Evolutionary conservation across 2,329 filamentous ascomycete species (phyloP).

Genomic region (Pyrenochaeta sp.): DNA sequence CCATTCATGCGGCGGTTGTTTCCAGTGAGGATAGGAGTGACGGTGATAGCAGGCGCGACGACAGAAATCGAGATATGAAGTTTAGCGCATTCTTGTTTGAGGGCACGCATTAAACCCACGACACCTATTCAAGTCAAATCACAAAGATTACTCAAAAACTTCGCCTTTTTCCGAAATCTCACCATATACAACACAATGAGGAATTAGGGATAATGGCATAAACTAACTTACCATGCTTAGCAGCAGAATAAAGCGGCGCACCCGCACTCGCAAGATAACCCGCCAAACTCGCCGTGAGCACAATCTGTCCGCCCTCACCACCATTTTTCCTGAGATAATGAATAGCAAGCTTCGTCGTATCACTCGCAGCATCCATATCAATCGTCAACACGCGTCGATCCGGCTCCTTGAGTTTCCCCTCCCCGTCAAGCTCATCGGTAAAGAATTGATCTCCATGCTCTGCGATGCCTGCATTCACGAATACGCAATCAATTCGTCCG

Average conservation of each 20-base stretch:
- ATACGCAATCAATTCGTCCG: conserved; percentile 56
- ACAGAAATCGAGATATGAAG: conserved; percentile 57
- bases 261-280: conserved; percentile 60
- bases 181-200: too few relatives aligned
- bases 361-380: conserved; percentile 57
- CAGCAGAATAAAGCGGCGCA: conserved; percentile 58
- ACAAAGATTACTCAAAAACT: too few relatives aligned
- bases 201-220: too few relatives aligned
- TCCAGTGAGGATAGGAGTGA: conserved; percentile 54
- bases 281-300: conserved; percentile 59
- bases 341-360: conserved; percentile 59
- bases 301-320: conserved; percentile 54
- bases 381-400: conserved; percentile 56
- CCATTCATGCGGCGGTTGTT: conserved; percentile 42
- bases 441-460: conserved; percentile 61
- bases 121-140: conserved; percentile 29
- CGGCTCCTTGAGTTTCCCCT: conserved; percentile 56
- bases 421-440: conserved; percentile 52
- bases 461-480: conserved; percentile 60
- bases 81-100: conserved; percentile 59
- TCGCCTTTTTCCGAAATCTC: too few relatives aligned
- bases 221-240: conserved; percentile 53
- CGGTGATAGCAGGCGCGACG: conserved; percentile 59
- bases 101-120: conserved; percentile 59
- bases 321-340: conserved; percentile 55